Evolutionary conservation across 1,139 yeast species (phyloP), one percentile per base, ranked within the genome.

Genomic region (Yamadazyma kanchanaburiensis): DNA sequence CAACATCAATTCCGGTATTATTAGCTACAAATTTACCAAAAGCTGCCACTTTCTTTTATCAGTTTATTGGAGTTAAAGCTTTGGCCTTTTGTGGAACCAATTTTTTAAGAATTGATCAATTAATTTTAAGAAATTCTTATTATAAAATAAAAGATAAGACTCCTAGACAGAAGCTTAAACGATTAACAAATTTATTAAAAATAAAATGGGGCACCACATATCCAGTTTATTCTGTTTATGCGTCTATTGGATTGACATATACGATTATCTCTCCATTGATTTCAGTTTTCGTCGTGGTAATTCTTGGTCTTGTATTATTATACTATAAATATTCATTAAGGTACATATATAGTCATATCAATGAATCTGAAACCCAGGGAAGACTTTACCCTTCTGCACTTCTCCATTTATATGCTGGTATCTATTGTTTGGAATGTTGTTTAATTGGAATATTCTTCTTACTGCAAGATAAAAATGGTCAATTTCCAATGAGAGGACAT

Each of bases 201-300:
- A 64, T 80, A 16, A 65, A 70, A 37, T 86, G 94, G 94, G 96
- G 96, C 0, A 70, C 89, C 0, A 55, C 74, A 1, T 87, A 82
- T 46, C 89, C 96, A 0, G 67, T 77, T 0, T 80, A 80, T 42
- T 77, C 95, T 2, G 80, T 84, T 4, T 69, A 84, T 43, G 89
- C 82, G 0, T 74, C 86, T 6, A 85, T 88, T 35, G 86, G 91
- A 0, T 55, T 88, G 19, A 77, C 84, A 0, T 87, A 85, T 46
- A 72, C 87, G 5, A 74, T 86, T 4, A 74, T 88, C 6, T 79
- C 95, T 0, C 96, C 96, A 1, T 45, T 86, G 33, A 82, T 88
- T 3, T 64, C 84, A 4, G 51, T 84, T 0, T 77, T 83, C 42
- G 68, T 85, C 21, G 58, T 76, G 5, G 51, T 82, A 35, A 68